These are phyloP conservation scores for Stephania japonica DNA, from an alignment of 164 flowering plant genomes.

Conservation along the genomic window DNA sequence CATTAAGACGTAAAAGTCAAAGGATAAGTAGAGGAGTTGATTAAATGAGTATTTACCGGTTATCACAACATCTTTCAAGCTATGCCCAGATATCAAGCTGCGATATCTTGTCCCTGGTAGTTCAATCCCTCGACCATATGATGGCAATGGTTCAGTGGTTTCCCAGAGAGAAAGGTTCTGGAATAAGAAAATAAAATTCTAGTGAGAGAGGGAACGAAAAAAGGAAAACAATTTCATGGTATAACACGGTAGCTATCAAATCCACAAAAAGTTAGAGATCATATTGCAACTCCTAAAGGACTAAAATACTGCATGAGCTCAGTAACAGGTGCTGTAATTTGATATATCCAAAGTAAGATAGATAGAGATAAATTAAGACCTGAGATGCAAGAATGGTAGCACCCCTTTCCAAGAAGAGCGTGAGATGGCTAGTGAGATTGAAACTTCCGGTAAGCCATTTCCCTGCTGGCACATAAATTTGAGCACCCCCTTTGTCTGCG, in stretches of 20 bases:
- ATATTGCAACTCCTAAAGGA: no score
- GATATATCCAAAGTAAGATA: neutral
- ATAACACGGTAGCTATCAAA: no score
- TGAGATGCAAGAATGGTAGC: constrained; percentile 83
- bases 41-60: constrained; percentile 44
- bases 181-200: neutral
- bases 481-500: constrained; percentile 95
- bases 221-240: neutral
- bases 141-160: constrained; percentile 61
- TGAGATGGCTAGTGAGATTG: constrained; percentile 92
- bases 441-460: constrained; percentile 89
- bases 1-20: neutral
- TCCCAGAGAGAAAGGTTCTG: constrained; percentile 70
- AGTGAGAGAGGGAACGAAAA: neutral
- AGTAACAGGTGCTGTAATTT: no score
- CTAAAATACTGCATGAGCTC: no score
- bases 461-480: constrained; percentile 87
- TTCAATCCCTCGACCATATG: constrained; percentile 86
- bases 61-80: constrained; percentile 65
- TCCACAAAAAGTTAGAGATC: no score
- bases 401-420: constrained; percentile 80
- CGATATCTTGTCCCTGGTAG: constrained; percentile 63
- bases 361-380: constrained; percentile 31
- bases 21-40: neutral
- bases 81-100: constrained; percentile 67